Evolutionary conservation across 1,139 yeast species (phyloP).

Genomic region (Diutina pseudorugosa): DNA sequence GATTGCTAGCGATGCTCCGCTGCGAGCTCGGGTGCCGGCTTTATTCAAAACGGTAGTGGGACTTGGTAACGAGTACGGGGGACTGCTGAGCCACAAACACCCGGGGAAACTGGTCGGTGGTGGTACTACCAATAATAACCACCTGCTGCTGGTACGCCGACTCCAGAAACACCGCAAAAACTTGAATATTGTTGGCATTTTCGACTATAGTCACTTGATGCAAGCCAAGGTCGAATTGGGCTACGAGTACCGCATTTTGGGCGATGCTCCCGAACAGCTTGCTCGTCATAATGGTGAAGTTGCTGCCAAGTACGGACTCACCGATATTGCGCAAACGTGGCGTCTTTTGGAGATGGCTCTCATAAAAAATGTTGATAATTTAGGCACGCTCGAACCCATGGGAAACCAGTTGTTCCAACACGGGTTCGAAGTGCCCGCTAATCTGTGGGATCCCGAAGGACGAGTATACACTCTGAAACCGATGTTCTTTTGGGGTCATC

Average conservation of each 20-base stretch:
- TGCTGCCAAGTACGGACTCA: conserved; percentile 51
- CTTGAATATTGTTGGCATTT: conserved; percentile 43
- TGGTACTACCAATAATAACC: not conserved
- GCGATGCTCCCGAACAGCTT: conserved; percentile 50
- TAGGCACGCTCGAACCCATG: not conserved
- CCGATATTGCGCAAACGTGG: conserved; percentile 72
- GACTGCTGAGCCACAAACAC: not conserved
- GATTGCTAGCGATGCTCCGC: conserved; percentile 31
- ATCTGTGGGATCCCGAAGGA: not conserved
- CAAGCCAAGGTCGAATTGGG: conserved; percentile 77
- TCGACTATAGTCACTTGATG: conserved; percentile 57
- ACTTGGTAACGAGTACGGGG: conserved; percentile 8
- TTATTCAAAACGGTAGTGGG: conserved; percentile 30
- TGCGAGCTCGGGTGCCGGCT: conserved; percentile 34
- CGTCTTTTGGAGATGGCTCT: conserved; percentile 40
- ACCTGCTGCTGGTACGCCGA: conserved; percentile 6
- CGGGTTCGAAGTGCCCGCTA: not conserved
- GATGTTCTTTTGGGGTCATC: conserved; percentile 61
- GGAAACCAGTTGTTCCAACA: not conserved
- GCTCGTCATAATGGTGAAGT: conserved; percentile 64
- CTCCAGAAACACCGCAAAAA: conserved; percentile 15
- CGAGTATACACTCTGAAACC: not conserved
- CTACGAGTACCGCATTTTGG: conserved; percentile 57
- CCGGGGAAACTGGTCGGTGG: not conserved
- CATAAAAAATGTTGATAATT: conserved; percentile 16